Conservation (phyloP, 2,329 filamentous ascomycete genomes). For the Nemania sp. region DNA sequence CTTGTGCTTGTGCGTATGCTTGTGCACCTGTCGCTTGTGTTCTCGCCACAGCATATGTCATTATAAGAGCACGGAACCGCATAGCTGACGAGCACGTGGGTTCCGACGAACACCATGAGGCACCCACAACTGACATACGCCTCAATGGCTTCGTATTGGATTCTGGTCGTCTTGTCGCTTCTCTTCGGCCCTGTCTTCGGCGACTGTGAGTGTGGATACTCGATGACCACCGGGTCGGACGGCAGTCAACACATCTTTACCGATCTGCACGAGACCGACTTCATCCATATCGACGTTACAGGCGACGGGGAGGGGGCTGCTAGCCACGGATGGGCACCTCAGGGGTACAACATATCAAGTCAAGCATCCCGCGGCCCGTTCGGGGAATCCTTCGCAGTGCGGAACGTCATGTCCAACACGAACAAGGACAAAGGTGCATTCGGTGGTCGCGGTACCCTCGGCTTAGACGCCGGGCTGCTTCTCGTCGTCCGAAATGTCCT, state of each 20-base stretch:
- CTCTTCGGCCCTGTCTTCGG: conserved; percentile 40
- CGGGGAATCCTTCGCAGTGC: conserved; percentile 64
- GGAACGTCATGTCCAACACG: conserved; percentile 62
- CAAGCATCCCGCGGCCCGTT: conserved; percentile 63
- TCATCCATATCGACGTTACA: conserved; percentile 57
- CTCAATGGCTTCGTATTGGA: conserved; percentile 18
- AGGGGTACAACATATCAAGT: conserved; percentile 69
- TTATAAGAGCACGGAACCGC: background rate
- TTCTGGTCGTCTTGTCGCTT: conserved; percentile 20
- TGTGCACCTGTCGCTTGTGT: conserved; percentile 16
- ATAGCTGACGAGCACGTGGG: conserved; percentile 6
- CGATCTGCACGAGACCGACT: conserved; percentile 73
- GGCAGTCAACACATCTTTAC: conserved; percentile 60
- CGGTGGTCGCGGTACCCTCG: conserved; percentile 49
- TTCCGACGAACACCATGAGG: conserved; percentile 11
- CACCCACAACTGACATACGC: background rate
- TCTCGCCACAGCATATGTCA: conserved; percentile 10
- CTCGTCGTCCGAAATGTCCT: conserved; percentile 57
- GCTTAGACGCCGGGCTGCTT: conserved; percentile 56
- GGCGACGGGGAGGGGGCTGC: conserved; percentile 49
- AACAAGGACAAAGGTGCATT: conserved; percentile 48
- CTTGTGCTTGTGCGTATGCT: background rate
- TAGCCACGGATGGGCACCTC: conserved; percentile 59
- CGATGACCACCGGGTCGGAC: conserved; percentile 52
- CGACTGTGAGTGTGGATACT: conserved; percentile 75